Conservation (phyloP, 2,329 filamentous ascomycete genomes). For the Venturia nashicola region DNA sequence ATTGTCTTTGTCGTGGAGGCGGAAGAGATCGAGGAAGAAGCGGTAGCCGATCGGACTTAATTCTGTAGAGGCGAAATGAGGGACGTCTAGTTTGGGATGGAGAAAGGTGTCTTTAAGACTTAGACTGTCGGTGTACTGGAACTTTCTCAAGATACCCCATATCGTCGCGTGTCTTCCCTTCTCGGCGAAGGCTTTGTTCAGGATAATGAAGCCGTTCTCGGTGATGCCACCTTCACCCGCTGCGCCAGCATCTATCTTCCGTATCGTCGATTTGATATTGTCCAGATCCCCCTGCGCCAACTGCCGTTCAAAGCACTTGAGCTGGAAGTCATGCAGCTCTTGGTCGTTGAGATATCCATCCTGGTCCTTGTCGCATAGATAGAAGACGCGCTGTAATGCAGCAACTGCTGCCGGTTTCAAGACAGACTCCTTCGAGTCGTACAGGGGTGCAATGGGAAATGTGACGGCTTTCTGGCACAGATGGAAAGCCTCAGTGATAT, state of each 20-base stretch:
- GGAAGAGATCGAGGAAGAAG: constrained; percentile 93
- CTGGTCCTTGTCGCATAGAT: constrained; percentile 90
- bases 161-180: constrained; percentile 97
- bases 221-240: constrained; percentile 63
- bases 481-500: constrained; percentile 91
- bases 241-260: constrained; percentile 51
- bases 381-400: constrained; percentile 83
- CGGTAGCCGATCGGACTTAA: constrained; percentile 88
- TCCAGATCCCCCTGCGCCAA: constrained; percentile 69
- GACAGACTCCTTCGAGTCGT: constrained; percentile 80
- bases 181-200: constrained; percentile 94
- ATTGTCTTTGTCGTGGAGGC: constrained; percentile 94
- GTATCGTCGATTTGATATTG: constrained; percentile 83
- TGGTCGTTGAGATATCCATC: constrained; percentile 83
- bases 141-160: constrained; percentile 91
- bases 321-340: constrained; percentile 85
- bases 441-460: constrained; percentile 89
- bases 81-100: constrained; percentile 87
- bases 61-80: constrained; percentile 83
- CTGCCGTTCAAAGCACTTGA: constrained; percentile 81
- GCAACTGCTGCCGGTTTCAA: constrained; percentile 83
- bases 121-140: constrained; percentile 91
- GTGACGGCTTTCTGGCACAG: constrained; percentile 97
- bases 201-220: constrained; percentile 67
- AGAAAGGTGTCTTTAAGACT: constrained; percentile 85